Conservation (phyloP, 163 green algal species). For the Chloroidium sp. region DNA sequence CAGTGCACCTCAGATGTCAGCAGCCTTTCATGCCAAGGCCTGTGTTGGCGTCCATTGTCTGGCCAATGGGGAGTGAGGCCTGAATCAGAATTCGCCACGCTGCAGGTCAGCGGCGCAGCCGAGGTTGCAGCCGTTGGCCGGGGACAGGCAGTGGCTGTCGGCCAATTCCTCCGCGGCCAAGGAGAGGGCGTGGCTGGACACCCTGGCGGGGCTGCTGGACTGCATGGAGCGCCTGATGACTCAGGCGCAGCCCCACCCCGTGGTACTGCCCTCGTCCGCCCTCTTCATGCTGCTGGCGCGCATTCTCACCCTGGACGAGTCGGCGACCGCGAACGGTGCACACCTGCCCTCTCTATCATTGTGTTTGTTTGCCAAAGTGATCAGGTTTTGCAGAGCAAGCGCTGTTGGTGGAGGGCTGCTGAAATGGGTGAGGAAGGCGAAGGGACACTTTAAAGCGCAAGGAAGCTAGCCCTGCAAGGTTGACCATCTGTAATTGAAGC, state of each 20-base stretch:
- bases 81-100: background rate
- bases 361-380: background rate
- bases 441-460: too few relatives aligned
- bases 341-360: background rate
- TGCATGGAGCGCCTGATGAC: background rate
- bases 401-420: background rate
- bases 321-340: background rate
- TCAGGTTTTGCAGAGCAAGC: background rate
- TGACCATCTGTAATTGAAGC: too few relatives aligned
- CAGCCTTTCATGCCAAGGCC: background rate
- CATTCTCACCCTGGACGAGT: background rate
- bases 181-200: background rate
- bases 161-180: background rate
- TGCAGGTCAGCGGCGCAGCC: too few relatives aligned
- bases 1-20: background rate
- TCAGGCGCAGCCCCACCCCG: background rate
- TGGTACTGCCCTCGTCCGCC: background rate
- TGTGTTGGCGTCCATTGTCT: background rate
- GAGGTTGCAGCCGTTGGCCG: too few relatives aligned
- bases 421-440: background rate
- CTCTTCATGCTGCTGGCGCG: background rate
- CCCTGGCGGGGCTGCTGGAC: background rate
- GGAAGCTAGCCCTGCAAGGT: too few relatives aligned
- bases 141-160: too few relatives aligned
- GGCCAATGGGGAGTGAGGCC: background rate